Percentiles rank a stretch among this genome's conserved stretches.
These are phyloP conservation scores for Wickerhamiella galacta DNA, from an alignment of 805 yeast species.

Conservation along the genomic window DNA sequence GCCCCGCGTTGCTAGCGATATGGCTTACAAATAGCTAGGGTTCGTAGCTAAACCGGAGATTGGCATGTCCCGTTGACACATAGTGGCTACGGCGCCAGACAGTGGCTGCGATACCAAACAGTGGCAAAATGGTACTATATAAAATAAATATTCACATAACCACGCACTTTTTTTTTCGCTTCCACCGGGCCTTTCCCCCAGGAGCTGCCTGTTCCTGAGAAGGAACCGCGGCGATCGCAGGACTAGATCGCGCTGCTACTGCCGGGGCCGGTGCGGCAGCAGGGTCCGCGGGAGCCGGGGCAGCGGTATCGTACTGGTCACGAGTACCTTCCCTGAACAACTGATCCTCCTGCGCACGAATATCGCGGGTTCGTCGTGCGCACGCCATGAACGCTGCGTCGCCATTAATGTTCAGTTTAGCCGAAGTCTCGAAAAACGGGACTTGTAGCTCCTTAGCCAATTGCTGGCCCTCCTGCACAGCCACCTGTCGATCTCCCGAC, in stretches of 20 bases:
- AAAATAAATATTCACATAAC: slow-evolving; percentile 4
- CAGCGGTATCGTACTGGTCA: no score
- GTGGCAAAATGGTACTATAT: no score
- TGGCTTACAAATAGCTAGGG: no score
- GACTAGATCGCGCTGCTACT: background rate
- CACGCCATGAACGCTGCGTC: slow-evolving; percentile 59
- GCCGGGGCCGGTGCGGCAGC: no score
- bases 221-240: background rate
- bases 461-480: slow-evolving; percentile 69
- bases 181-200: background rate
- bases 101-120: no score
- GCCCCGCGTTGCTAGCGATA: no score
- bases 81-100: no score
- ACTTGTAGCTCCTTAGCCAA: slow-evolving; percentile 48
- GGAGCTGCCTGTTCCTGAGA: background rate
- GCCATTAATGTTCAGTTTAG: slow-evolving; percentile 81
- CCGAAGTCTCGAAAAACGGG: slow-evolving; percentile 79
- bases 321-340: no score
- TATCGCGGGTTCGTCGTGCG: slow-evolving; percentile 57
- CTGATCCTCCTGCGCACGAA: slow-evolving; percentile 63
- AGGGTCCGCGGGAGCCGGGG: no score
- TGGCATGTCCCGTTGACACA: no score
- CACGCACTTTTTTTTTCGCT: slow-evolving; percentile 8
- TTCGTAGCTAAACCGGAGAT: no score
- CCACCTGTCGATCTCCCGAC: slow-evolving; percentile 56